phyloP scores from a whole-genome alignment of 768 basidiomycete species.

The Rhodotorula diobovata region DNA sequence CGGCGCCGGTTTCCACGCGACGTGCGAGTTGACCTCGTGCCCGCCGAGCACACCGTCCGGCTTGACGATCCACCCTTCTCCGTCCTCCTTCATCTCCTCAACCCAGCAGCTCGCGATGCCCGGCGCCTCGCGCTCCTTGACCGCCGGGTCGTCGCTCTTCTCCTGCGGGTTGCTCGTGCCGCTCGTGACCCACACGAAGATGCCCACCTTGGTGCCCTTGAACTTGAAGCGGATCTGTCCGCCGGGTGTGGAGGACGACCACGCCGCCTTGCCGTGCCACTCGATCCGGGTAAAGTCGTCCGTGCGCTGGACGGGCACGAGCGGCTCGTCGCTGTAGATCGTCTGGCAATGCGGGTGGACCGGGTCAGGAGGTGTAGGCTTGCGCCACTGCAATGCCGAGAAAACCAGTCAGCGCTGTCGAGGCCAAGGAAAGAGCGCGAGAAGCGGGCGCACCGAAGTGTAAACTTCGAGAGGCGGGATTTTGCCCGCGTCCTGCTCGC shows the following conservation, averaged over 20 bases:
- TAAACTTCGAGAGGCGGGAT: constrained; percentile 9
- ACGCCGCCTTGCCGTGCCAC: constrained; percentile 32
- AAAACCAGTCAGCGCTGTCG: no score
- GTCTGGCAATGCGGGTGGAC: constrained; percentile 19
- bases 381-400: constrained; percentile 7
- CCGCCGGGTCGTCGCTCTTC: neutral
- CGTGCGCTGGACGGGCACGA: constrained; percentile 9
- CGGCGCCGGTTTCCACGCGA: constrained; percentile 2
- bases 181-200: constrained; percentile 25
- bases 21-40: constrained; percentile 2
- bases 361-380: neutral
- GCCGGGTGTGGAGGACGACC: constrained; percentile 10
- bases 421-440: no score
- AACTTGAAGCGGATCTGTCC: constrained; percentile 25
- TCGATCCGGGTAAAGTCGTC: constrained; percentile 10
- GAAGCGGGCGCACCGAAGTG: constrained; percentile 9
- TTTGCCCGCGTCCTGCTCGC: constrained; percentile 1
- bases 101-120: constrained; percentile 24
- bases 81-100: neutral
- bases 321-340: constrained; percentile 4
- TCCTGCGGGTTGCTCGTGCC: constrained; percentile 7
- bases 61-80: neutral
- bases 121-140: constrained; percentile 5
- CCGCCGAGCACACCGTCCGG: neutral
- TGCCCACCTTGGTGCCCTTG: constrained; percentile 14